phyloP scores from a whole-genome alignment of 495 filamentous ascomycete species.

The Pyrenopolyporus hunteri region DNA sequence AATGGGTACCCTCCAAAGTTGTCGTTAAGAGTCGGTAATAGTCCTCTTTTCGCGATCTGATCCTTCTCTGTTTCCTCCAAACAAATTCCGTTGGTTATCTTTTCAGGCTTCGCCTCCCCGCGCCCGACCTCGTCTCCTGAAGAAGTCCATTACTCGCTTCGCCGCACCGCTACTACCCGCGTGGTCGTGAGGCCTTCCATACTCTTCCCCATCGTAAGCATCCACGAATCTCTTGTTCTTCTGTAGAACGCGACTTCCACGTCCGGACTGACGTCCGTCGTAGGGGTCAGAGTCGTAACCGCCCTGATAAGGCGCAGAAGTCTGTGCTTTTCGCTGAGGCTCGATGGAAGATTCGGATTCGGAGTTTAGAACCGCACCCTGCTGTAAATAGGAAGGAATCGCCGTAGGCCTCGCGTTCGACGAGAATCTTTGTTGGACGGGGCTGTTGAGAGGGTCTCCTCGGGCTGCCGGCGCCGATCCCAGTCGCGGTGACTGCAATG shows the following conservation, averaged over 20 bases:
- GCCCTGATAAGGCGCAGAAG: slow-evolving; percentile 44
- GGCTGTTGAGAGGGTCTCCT: slow-evolving; percentile 35
- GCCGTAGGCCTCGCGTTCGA: slow-evolving; percentile 37
- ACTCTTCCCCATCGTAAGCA: slow-evolving; percentile 80
- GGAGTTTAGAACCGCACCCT: slow-evolving; percentile 52
- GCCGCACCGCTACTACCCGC: slow-evolving; percentile 85
- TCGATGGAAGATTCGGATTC: slow-evolving; percentile 58
- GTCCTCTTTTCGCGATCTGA: slow-evolving; percentile 1
- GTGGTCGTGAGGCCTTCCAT: slow-evolving; percentile 64
- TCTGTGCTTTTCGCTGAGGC: slow-evolving; percentile 40
- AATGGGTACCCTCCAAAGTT: slow-evolving; percentile 5
- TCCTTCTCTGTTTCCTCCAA: neutral
- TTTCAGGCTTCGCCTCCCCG: slow-evolving; percentile 60
- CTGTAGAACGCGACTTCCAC: slow-evolving; percentile 65
- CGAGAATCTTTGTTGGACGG: slow-evolving; percentile 38
- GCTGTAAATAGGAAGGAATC: slow-evolving; percentile 49
- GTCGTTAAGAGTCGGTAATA: slow-evolving; percentile 9
- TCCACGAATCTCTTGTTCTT: slow-evolving; percentile 91
- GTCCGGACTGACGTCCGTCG: slow-evolving; percentile 36
- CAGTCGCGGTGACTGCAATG: slow-evolving; percentile 42
- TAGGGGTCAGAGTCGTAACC: slow-evolving; percentile 48
- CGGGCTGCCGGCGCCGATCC: slow-evolving; percentile 29
- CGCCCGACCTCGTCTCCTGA: slow-evolving; percentile 83
- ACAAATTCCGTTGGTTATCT: neutral
- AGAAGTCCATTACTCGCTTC: slow-evolving; percentile 96